Evolutionary conservation across 768 basidiomycete genomes (phyloP).

Genomic region (Naganishia vishniacii): DNA sequence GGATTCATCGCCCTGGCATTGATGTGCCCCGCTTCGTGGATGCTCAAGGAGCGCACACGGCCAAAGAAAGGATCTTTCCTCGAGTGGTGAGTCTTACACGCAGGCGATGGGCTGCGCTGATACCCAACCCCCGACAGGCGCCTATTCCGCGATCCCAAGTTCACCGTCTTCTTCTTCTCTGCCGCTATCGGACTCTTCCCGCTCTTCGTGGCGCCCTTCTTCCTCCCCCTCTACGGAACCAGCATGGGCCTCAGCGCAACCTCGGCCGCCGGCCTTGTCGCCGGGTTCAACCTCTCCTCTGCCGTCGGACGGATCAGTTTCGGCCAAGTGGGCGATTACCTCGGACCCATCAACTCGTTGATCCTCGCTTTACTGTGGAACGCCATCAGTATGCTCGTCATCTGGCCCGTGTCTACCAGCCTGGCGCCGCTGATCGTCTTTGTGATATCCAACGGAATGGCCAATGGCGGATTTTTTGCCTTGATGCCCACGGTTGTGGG

Average conservation of each 20-base stretch:
- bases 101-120: no score
- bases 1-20: conserved; percentile 27
- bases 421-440: conserved; percentile 35
- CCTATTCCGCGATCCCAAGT: background rate
- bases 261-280: conserved; percentile 30
- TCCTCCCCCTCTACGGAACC: conserved; percentile 38
- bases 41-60: conserved; percentile 28
- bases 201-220: conserved; percentile 40
- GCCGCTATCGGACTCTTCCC: conserved; percentile 22
- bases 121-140: background rate
- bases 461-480: conserved; percentile 25
- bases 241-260: conserved; percentile 31
- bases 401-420: conserved; percentile 47
- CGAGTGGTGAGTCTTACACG: conserved; percentile 30
- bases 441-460: conserved; percentile 30
- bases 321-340: conserved; percentile 50
- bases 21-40: conserved; percentile 25
- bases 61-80: conserved; percentile 25
- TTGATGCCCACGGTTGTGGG: conserved; percentile 35
- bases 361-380: conserved; percentile 48
- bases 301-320: conserved; percentile 46
- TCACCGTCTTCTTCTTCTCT: conserved; percentile 12
- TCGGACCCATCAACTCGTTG: conserved; percentile 52
- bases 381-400: conserved; percentile 49
- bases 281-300: conserved; percentile 39